A percentile compares a stretch with the other conserved stretches of the same genome.
These are phyloP conservation scores for Rubia balearica DNA, from an alignment of 305 asterid genomes.

Conservation along the genomic window DNA sequence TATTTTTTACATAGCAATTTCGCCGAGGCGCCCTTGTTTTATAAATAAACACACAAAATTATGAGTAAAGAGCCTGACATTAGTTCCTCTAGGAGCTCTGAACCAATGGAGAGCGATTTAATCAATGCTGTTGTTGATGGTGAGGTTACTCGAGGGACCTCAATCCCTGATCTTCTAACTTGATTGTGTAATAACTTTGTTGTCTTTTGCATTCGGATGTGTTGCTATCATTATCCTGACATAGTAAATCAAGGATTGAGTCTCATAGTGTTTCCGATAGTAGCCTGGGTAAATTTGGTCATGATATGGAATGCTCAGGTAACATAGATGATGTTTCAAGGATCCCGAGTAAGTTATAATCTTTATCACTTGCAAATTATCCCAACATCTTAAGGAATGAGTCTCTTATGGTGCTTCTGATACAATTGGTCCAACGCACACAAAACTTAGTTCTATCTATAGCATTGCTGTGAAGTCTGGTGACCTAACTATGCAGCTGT, in stretches of 20 bases:
- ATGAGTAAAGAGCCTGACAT: not conserved
- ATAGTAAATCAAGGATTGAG: not conserved
- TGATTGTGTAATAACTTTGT: slow-evolving; percentile 49
- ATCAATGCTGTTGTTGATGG: slow-evolving; percentile 45
- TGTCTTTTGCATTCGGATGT: slow-evolving; percentile 69
- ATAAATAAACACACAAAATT: not conserved
- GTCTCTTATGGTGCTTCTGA: not conserved
- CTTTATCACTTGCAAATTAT: too few relatives aligned
- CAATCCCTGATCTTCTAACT: slow-evolving; percentile 51
- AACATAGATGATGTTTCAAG: slow-evolving; percentile 47
- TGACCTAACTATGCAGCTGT: too few relatives aligned
- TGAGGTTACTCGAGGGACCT: slow-evolving; percentile 43
- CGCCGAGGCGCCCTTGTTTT: not conserved
- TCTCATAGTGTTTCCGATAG: slow-evolving; percentile 31
- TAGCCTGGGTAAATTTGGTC: slow-evolving; percentile 58
- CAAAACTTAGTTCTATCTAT: too few relatives aligned
- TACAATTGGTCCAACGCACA: not conserved
- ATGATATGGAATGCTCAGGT: slow-evolving; percentile 69
- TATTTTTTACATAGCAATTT: not conserved
- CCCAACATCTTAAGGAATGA: too few relatives aligned
- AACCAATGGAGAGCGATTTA: not conserved
- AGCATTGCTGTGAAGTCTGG: too few relatives aligned
- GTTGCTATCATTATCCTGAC: slow-evolving; percentile 55
- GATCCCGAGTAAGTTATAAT: slow-evolving; percentile 72
- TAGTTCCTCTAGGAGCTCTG: not conserved